A percentile compares a stretch with the other conserved stretches of the same genome.
Evolutionary conservation across 192 early-diverging fungal genomes (phyloP).

Genomic region (Backusella liffmaniae): DNA sequence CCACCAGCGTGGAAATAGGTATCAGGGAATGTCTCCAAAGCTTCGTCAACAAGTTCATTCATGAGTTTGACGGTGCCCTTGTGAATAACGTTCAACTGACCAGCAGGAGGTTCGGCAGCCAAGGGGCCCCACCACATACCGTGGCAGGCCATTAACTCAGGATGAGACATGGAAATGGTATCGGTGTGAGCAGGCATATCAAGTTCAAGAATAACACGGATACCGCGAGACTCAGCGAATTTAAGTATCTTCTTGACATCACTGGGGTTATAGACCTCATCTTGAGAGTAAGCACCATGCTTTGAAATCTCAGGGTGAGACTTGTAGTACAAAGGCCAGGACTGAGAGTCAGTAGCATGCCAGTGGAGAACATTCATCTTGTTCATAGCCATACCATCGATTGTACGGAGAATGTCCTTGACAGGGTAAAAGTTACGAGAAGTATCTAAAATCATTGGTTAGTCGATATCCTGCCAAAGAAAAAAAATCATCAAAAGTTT

Average conservation of each 20-base stretch:
- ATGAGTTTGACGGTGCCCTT: slow-evolving; percentile 57
- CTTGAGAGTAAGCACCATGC: slow-evolving; percentile 63
- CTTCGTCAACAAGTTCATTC: slow-evolving; percentile 60
- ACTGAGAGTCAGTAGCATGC: slow-evolving; percentile 70
- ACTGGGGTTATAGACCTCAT: slow-evolving; percentile 63
- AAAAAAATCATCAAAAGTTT: too few species aligned
- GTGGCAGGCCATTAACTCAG: slow-evolving; percentile 58
- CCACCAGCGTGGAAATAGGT: slow-evolving; percentile 72
- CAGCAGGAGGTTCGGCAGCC: slow-evolving; percentile 77
- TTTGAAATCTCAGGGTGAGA: slow-evolving; percentile 58
- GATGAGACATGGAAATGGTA: slow-evolving; percentile 41
- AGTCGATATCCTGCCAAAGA: too few species aligned
- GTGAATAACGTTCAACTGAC: slow-evolving; percentile 75
- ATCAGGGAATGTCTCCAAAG: slow-evolving; percentile 63
- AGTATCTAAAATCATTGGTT: slow-evolving; percentile 38
- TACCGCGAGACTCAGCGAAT: slow-evolving; percentile 70
- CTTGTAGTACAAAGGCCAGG: slow-evolving; percentile 69
- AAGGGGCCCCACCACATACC: slow-evolving; percentile 61
- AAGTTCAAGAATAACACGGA: slow-evolving; percentile 84
- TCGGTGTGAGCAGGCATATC: slow-evolving; percentile 80
- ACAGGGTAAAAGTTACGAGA: slow-evolving; percentile 67
- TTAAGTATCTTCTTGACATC: slow-evolving; percentile 67
- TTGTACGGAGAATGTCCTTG: slow-evolving; percentile 52
- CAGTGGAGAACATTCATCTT: slow-evolving; percentile 81
- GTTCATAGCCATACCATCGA: slow-evolving; percentile 70